Evolutionary conservation across 345 rosid genomes (phyloP), one percentile per base, ranked within the genome.

Genomic region (Salix koriyanagi): DNA sequence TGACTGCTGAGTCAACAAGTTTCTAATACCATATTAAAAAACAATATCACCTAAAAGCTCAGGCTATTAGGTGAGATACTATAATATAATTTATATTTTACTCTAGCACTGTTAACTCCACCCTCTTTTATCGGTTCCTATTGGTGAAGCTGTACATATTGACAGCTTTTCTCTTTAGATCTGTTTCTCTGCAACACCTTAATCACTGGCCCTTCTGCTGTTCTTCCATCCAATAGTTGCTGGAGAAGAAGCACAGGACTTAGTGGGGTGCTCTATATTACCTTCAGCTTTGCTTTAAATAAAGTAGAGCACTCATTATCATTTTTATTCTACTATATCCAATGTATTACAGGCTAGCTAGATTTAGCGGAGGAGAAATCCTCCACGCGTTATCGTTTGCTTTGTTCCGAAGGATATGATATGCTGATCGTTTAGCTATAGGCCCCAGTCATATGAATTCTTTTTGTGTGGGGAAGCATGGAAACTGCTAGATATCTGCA

Each of bases 191-290:
- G 9, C 4, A 44, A 32, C 65, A 7, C 28, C 71, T 69, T 32
- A 2, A 30, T 30, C 32, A 2, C 30, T 26, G 8, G 60, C 14
- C 16, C 42, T 65, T 21, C 65, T 67, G 28, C 52, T 76, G 71
- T 78, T 52, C 37, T 70, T 44, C 66, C 54, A 48, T 68, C 82
- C 78, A 77, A 65, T 72, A 36, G 69, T 28, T 64, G 68, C 13
- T 69, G 69, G 73, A 75, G 75, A 67, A 70, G 80, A 19, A 65
- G 42, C 44, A 56, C 16, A 70, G 79, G 77, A 65, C 56, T 64
- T 34, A 69, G 82, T 78, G 75, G 68, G 58, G 62, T 41, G 71
- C 64, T 32, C 65, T 15, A 42, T 52, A 58, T 44, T 23, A 9
- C 56, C 41, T 50, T 36, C 2, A 25, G 61, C 14, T 67, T 36